phyloP scores from a whole-genome alignment of 148 eudicot species.

The Rhododendron molle region DNA sequence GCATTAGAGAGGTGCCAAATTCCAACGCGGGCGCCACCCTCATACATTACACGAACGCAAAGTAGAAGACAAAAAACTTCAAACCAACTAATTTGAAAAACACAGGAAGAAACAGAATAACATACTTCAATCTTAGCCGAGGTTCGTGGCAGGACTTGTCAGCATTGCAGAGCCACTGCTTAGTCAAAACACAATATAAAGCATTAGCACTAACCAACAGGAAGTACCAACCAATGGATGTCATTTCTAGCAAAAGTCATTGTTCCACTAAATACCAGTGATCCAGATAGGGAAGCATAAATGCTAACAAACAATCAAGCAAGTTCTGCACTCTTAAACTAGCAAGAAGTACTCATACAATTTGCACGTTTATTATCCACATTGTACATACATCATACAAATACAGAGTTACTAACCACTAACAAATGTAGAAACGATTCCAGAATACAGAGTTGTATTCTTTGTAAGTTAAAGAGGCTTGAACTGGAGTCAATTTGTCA shows the following conservation, averaged over 20 bases:
- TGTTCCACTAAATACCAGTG: background rate
- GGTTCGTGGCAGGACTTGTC: slow-evolving; percentile 97
- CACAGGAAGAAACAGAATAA: slow-evolving; percentile 3
- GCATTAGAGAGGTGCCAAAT: background rate
- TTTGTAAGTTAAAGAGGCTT: background rate
- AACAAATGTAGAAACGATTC: background rate
- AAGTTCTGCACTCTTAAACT: background rate
- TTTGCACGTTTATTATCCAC: background rate
- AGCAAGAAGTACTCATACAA: background rate
- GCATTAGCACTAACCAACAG: slow-evolving; percentile 3
- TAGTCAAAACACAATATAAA: slow-evolving; percentile 16
- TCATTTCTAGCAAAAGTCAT: background rate
- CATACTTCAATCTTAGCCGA: slow-evolving; percentile 85
- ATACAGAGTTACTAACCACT: background rate
- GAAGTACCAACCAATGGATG: background rate
- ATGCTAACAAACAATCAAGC: background rate
- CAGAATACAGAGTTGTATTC: background rate
- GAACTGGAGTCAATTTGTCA: background rate
- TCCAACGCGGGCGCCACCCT: background rate
- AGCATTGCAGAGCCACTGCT: slow-evolving; percentile 98
- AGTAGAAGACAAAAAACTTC: background rate
- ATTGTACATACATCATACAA: background rate
- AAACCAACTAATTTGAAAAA: background rate
- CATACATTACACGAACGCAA: background rate
- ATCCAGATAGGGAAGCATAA: background rate